Percentiles rank a stretch among this genome's conserved stretches.
phyloP scores from a whole-genome alignment of 805 yeast species.

The Ogataea philodendri region DNA sequence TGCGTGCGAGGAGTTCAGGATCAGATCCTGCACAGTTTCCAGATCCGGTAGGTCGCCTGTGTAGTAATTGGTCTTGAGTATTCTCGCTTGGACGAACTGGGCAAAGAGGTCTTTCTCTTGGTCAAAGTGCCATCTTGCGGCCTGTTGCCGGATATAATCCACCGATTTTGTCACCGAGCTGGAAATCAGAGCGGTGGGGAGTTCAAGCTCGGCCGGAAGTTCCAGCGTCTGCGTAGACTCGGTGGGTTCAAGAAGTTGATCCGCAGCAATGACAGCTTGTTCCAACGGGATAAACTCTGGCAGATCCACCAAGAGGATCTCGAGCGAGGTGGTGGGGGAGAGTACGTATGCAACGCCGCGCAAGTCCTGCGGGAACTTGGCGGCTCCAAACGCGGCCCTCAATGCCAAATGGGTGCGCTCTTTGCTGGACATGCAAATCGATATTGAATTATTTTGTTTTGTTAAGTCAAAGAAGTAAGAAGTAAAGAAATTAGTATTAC shows the following conservation, averaged over 20 bases:
- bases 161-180: not conserved
- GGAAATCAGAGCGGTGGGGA: not conserved
- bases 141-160: not conserved
- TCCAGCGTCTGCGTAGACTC: not conserved
- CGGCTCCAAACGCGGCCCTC: slow-evolving; percentile 9
- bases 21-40: slow-evolving; percentile 2
- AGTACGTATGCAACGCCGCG: slow-evolving; percentile 2
- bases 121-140: slow-evolving; percentile 10
- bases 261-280: not conserved
- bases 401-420: slow-evolving; percentile 4
- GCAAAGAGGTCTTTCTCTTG: slow-evolving; percentile 9
- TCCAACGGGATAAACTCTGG: slow-evolving; percentile 6
- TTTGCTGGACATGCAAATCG: not conserved
- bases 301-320: slow-evolving; percentile 11
- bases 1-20: slow-evolving; percentile 1
- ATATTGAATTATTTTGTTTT: slow-evolving; percentile 2
- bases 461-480: no score
- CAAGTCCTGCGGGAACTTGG: slow-evolving; percentile 16
- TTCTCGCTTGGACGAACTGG: slow-evolving; percentile 23
- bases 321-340: not conserved
- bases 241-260: not conserved
- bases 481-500: no score
- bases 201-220: not conserved
- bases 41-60: slow-evolving; percentile 10
- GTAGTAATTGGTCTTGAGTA: slow-evolving; percentile 20